Evolutionary conservation across 495 filamentous ascomycete genomes (phyloP).

Genomic region (Apodospora peruviana): DNA sequence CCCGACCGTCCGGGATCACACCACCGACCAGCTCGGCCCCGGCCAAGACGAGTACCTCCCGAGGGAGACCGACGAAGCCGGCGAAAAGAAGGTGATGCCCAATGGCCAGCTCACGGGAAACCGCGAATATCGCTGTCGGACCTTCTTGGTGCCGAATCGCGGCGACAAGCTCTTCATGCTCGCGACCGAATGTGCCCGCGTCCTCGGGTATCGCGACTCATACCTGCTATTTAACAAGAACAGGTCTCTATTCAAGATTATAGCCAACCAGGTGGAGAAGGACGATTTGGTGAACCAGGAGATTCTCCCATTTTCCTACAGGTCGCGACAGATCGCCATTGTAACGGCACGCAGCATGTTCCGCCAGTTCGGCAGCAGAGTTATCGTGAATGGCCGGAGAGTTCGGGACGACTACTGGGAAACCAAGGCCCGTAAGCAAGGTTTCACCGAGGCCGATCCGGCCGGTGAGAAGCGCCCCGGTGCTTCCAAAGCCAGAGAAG

Average conservation of each 20-base stretch:
- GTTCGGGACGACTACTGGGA: slow-evolving; percentile 99
- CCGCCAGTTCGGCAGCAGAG: slow-evolving; percentile 93
- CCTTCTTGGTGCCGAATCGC: slow-evolving; percentile 85
- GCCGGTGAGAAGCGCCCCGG: slow-evolving; percentile 96
- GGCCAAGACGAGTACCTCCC: slow-evolving; percentile 96
- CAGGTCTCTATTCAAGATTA: slow-evolving; percentile 94
- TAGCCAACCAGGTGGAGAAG: slow-evolving; percentile 92
- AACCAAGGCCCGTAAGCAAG: slow-evolving; percentile 91
- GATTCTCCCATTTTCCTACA: slow-evolving; percentile 94
- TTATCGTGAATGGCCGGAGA: slow-evolving; percentile 81
- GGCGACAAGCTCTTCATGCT: slow-evolving; percentile 97
- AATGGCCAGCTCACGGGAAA: slow-evolving; percentile 76
- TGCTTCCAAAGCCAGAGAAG: slow-evolving; percentile 80
- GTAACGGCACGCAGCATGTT: slow-evolving; percentile 99
- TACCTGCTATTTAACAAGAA: slow-evolving; percentile 99
- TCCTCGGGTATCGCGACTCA: slow-evolving; percentile 92
- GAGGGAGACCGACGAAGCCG: slow-evolving; percentile 85
- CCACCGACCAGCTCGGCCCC: slow-evolving; percentile 87
- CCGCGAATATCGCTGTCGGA: slow-evolving; percentile 87
- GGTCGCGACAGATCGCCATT: slow-evolving; percentile 96
- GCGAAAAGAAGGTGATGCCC: slow-evolving; percentile 85
- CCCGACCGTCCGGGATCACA: slow-evolving; percentile 94
- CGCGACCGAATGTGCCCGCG: slow-evolving; percentile 93
- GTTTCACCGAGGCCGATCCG: slow-evolving; percentile 94
- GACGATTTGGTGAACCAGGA: slow-evolving; percentile 94